Base-by-base conservation (phyloP, 1,284 basidiomycete species). In the Termitomyces sp. region DNA sequence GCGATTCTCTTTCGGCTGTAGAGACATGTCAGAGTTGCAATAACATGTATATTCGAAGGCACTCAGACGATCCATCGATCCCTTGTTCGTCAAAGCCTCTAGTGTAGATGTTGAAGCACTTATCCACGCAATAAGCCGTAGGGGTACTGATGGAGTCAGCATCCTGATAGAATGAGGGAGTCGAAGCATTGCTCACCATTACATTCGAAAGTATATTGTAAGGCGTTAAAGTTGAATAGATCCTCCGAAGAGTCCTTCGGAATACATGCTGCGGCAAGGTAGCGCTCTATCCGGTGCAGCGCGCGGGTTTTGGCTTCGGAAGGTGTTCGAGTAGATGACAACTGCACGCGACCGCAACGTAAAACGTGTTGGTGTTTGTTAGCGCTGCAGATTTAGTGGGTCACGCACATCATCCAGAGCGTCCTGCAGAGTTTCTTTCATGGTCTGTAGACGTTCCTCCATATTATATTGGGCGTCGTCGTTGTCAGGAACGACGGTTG, bases 151-250 rank as follows among this genome's bases (percentile, higher is more conserved):
- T 21, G 30, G n/a, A 35, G 30, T 38, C 49, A 50, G 24, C 19
- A 49, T 16, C 51, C 49, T 14, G 16, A 33, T 38, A 43, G 16
- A 38, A 30, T 19, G 35, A 40, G 24, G n/a, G 28, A 48, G 24
- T 37, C 30, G 21, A 43, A 26, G 38, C 42, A 39, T 35, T 18
- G 60, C 86, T 52, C 60, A 90, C 90, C 70, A 62, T 92, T 92
- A 65, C 81, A 86, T 63, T 89, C 81, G 60, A 91, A 88, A 1
- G 79, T 79, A 58, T 88, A 81, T 64, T 92, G 89, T 28, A 88
- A 68, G 1, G 76, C 72, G 14, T 84, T 65, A 66, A 91, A 88
- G 46, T 70, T 66, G 46, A 74, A 71, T 55, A 82, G 68, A 10
- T 73, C 71, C 30, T 76, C 74, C 4, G 69, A 69, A 31, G 70